These are phyloP conservation scores for Dioscorea zingiberensis DNA, from an alignment of 106 monocot genomes.

Conservation along the genomic window DNA sequence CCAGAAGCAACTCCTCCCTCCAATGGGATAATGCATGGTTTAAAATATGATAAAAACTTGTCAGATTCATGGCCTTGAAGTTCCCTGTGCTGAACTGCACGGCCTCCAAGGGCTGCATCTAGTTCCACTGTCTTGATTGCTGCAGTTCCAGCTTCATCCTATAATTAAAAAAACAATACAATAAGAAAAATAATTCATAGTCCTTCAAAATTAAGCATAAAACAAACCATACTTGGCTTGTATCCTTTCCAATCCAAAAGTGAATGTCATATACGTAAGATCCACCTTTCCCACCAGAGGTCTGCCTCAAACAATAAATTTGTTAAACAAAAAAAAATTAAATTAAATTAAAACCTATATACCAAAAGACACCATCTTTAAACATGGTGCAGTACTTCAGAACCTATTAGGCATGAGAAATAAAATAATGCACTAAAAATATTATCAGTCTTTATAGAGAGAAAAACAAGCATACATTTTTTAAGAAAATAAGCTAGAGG, in stretches of 20 bases:
- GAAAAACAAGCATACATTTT: no score
- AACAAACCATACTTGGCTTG: conserved; percentile 39
- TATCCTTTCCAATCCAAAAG: conserved; percentile 68
- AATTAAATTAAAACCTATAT: no score
- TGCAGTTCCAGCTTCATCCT: conserved; percentile 77
- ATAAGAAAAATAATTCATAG: no score
- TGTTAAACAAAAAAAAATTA: not conserved
- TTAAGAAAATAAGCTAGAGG: no score
- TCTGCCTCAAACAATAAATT: conserved; percentile 16
- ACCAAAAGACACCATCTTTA: no score
- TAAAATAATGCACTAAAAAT: no score
- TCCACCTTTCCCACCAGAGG: conserved; percentile 46
- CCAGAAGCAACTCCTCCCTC: conserved; percentile 71
- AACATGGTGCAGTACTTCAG: no score
- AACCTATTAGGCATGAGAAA: no score
- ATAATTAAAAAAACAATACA: not conserved
- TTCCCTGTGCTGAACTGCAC: conserved; percentile 65
- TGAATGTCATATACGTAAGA: conserved; percentile 53
- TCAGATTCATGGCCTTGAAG: conserved; percentile 66
- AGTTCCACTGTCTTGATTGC: conserved; percentile 71
- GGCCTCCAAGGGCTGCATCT: conserved; percentile 64
- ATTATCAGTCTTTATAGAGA: no score
- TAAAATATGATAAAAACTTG: conserved; percentile 72
- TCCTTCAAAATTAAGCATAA: no score
- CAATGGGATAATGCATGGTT: conserved; percentile 64